A percentile compares a stretch with the other conserved stretches of the same genome.
Conservation (phyloP, 2,329 filamentous ascomycete genomes). For the Aspergillus unguis region DNA sequence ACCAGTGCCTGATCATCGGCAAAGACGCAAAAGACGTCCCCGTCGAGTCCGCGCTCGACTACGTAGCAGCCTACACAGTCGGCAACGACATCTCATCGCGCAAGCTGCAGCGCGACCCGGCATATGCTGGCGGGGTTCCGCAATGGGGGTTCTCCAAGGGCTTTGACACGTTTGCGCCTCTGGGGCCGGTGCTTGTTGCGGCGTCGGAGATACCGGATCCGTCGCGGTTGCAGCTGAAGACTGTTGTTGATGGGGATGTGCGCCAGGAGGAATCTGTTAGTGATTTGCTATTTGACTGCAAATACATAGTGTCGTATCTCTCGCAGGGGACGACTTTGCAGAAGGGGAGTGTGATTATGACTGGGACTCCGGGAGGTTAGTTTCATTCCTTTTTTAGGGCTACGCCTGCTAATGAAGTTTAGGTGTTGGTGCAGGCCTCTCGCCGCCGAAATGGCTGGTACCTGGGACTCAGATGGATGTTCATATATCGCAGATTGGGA, state of each 20-base stretch:
- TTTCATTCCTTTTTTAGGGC: neutral
- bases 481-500: slow-evolving; percentile 41
- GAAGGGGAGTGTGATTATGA: slow-evolving; percentile 51
- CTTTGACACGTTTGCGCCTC: slow-evolving; percentile 55
- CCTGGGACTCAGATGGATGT: slow-evolving; percentile 44
- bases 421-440: slow-evolving; percentile 38
- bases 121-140: slow-evolving; percentile 50
- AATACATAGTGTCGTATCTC: slow-evolving; percentile 32
- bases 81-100: slow-evolving; percentile 57
- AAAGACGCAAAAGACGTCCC: slow-evolving; percentile 52
- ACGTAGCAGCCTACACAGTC: slow-evolving; percentile 53
- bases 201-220: slow-evolving; percentile 45
- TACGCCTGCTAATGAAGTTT: neutral
- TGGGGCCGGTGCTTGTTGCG: slow-evolving; percentile 51
- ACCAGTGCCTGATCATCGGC: slow-evolving; percentile 49
- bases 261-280: slow-evolving; percentile 43
- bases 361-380: slow-evolving; percentile 46
- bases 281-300: slow-evolving; percentile 48
- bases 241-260: slow-evolving; percentile 48
- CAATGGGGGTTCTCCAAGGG: slow-evolving; percentile 59
- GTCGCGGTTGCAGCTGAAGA: slow-evolving; percentile 43
- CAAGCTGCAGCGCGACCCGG: slow-evolving; percentile 51
- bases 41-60: slow-evolving; percentile 44
- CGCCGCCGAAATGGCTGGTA: slow-evolving; percentile 37
- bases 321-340: slow-evolving; percentile 42